Evolutionary conservation across 495 filamentous ascomycete species (phyloP).

Genomic region (Cudoniella acicularis): DNA sequence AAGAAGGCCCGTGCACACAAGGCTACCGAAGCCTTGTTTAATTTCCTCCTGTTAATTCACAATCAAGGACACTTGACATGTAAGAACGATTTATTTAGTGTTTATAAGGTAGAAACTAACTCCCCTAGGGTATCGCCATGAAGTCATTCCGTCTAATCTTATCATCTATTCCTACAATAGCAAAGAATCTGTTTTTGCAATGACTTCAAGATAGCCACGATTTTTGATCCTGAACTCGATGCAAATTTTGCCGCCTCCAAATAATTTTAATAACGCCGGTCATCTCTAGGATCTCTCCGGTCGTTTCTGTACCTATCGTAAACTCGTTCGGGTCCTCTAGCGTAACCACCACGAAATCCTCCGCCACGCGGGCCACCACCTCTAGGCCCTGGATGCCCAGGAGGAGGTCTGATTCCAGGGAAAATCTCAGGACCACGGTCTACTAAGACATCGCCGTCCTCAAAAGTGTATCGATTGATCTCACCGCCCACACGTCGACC

Average conservation of each 20-base stretch:
- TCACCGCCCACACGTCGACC: constrained; percentile 52
- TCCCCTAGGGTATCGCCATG: constrained; percentile 10
- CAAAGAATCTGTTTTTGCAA: neutral
- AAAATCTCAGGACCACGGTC: constrained; percentile 73
- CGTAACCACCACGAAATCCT: constrained; percentile 2
- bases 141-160: neutral
- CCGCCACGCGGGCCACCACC: constrained; percentile 7
- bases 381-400: constrained; percentile 8
- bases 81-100: too few relatives aligned
- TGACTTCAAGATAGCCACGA: too few relatives aligned
- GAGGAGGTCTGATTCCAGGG: constrained; percentile 48
- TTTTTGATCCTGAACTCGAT: too few relatives aligned
- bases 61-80: too few relatives aligned
- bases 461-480: constrained; percentile 74
- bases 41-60: too few relatives aligned
- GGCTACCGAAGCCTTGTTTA: constrained; percentile 12
- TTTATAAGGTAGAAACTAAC: too few relatives aligned
- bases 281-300: constrained; percentile 7
- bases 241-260: too few relatives aligned
- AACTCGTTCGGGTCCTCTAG: neutral
- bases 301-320: constrained; percentile 13
- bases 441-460: constrained; percentile 64
- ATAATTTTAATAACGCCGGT: constrained; percentile 9
- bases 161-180: neutral
- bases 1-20: constrained; percentile 2